phyloP scores from a whole-genome alignment of 2,329 filamentous ascomycete genomes.

The Arachnopeziza araneosa region DNA sequence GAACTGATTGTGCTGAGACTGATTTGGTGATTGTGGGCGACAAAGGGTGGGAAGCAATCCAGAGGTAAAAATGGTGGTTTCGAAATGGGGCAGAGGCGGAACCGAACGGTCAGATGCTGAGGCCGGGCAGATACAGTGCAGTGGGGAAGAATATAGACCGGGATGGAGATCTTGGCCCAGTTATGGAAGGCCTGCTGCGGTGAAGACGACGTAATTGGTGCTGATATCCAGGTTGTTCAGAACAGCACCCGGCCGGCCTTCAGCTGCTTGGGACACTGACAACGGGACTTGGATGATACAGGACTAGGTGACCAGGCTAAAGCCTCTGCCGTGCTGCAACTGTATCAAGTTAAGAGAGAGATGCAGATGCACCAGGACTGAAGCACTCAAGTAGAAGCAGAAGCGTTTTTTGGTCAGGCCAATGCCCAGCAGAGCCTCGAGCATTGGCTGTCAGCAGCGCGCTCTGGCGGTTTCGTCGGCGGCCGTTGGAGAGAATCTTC shows the following conservation, averaged over 20 bases:
- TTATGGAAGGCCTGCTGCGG: background rate
- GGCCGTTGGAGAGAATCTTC: background rate
- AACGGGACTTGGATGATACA: no score
- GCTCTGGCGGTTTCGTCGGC: background rate
- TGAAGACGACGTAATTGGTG: background rate
- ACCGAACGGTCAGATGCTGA: no score
- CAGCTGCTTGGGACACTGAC: no score
- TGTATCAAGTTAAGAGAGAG: background rate
- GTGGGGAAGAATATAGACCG: background rate
- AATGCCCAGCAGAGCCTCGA: background rate
- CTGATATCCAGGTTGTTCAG: background rate
- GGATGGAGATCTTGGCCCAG: background rate
- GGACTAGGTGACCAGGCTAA: no score
- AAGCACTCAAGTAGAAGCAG: no score
- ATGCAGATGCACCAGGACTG: no score
- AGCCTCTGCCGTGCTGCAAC: background rate
- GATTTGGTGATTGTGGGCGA: background rate
- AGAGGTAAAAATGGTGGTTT: background rate
- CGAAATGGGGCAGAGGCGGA: background rate
- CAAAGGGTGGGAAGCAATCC: conserved; percentile 4
- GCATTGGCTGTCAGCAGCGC: background rate
- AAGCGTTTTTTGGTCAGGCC: background rate
- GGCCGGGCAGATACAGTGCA: background rate
- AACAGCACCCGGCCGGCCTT: no score
- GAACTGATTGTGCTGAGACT: background rate